phyloP scores from a whole-genome alignment of 306 rosid species.

The Begonia fuchsioides region DNA sequence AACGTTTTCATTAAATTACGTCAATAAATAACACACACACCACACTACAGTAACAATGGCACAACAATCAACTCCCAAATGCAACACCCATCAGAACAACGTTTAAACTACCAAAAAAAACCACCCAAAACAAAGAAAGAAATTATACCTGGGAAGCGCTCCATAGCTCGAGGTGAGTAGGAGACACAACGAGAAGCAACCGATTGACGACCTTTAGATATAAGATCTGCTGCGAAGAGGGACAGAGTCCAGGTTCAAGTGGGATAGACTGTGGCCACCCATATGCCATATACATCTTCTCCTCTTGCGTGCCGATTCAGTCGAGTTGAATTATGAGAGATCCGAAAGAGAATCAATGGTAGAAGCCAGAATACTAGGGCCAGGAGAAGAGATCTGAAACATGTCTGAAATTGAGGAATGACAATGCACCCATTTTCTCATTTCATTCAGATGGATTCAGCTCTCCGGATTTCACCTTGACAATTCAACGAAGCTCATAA shows the following conservation, averaged over 20 bases:
- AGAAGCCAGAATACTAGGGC: constrained; percentile 3
- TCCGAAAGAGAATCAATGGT: constrained; percentile 12
- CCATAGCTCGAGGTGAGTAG: constrained; percentile 87
- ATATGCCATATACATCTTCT: constrained; percentile 90
- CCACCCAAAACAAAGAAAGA: neutral
- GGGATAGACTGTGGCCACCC: constrained; percentile 99
- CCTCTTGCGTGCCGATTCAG: constrained; percentile 7
- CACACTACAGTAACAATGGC: too few species aligned
- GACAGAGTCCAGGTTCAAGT: constrained; percentile 46
- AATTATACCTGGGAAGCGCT: constrained; percentile 69
- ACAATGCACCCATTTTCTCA: neutral
- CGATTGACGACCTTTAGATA: constrained; percentile 72
- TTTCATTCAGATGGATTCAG: too few species aligned
- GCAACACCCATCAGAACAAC: neutral
- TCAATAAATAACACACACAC: too few species aligned
- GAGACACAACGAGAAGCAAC: constrained; percentile 52
- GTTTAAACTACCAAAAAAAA: neutral
- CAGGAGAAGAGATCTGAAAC: constrained; percentile 23
- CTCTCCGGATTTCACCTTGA: too few species aligned
- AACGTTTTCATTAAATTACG: too few species aligned
- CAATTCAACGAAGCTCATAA: too few species aligned
- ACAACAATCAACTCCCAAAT: constrained; percentile 1
- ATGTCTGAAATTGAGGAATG: constrained; percentile 6
- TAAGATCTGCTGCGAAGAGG: constrained; percentile 58
- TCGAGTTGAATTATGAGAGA: constrained; percentile 17